Base-by-base conservation (phyloP, 1,284 basidiomycete genomes). In the Lentinus polychrous region DNA sequence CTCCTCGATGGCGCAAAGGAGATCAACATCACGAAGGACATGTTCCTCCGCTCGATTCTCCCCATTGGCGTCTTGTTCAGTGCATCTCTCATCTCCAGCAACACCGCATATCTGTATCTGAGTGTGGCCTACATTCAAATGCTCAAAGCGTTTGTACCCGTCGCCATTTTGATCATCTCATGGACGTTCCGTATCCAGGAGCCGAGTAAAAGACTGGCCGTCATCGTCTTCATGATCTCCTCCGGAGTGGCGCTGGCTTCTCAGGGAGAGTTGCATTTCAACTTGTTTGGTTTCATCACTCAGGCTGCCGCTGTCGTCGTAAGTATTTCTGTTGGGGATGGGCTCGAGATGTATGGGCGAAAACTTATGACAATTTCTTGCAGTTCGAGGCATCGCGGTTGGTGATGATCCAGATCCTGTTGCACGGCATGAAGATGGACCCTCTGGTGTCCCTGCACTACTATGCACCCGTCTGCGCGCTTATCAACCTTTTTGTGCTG, bases 121-220 rank as follows among this genome's bases (percentile, higher is more conserved):
- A 86, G 82, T 54, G 91, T 97, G 24, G 83, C 90, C 1, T 97
- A 94, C 69, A 96, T 97, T 57, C 94, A 97, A 66, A 98, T 98
- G 94, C 86, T 97, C 71, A 96, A 96, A 87, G 95, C 94, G 7
- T 98, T 98, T 72, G 91, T 79, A n/a, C 93, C 94, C 0, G 94
- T 97, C 12, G 91, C 94, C 1, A 96, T 98, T 58, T 80, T 98
- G 31, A 78, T 98, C 56, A 94, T 97, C 61, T 94, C 93, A 7
- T 97, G 94, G 77, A 75, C 80, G 0, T 91, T 88, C 75, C 85
- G 86, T 55, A 83, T 94, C 53, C 86, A 93, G 65, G 92, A 96
- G 53, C 91, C 94, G 5, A 93, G 79, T 66, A 79, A 79, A 57
- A 85, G 81, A 56, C 78, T 96, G 5, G 82, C 80, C 4, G 60